Percentiles rank a stretch among this genome's conserved stretches.
Conservation (phyloP, 2,329 filamentous ascomycete species). For the Hymenoscyphus albidus region DNA sequence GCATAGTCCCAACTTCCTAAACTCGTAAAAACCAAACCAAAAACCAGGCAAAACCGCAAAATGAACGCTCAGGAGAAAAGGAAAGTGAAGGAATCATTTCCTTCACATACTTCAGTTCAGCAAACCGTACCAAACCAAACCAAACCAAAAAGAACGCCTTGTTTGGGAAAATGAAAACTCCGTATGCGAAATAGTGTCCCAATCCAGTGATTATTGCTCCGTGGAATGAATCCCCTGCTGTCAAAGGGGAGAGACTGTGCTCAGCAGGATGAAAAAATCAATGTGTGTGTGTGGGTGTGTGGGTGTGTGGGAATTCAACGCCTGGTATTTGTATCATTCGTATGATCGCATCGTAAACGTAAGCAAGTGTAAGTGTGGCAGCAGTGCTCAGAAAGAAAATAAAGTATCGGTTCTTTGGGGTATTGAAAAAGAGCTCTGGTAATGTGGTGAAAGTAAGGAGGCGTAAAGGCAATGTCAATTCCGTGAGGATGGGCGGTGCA, state of each 20-base stretch:
- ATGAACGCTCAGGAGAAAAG: too few relatives aligned
- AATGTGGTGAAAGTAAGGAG: too few relatives aligned
- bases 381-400: neutral
- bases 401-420: neutral
- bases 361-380: neutral
- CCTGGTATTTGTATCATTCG: conserved; percentile 1
- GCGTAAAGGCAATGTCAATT: too few relatives aligned
- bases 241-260: neutral
- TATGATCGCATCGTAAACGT: neutral
- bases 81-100: too few relatives aligned
- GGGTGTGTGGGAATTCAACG: neutral
- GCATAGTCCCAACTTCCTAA: too few relatives aligned
- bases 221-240: neutral
- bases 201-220: neutral
- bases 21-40: too few relatives aligned
- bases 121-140: neutral
- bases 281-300: neutral
- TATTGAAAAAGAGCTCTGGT: neutral
- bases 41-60: too few relatives aligned
- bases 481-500: neutral
- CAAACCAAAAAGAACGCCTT: neutral
- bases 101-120: too few relatives aligned
- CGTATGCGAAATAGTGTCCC: neutral
- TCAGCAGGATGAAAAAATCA: neutral
- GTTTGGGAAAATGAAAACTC: neutral